Base-by-base conservation (phyloP, 192 early-diverging fungal genomes). In the Phlyctochytrium planicorne region DNA sequence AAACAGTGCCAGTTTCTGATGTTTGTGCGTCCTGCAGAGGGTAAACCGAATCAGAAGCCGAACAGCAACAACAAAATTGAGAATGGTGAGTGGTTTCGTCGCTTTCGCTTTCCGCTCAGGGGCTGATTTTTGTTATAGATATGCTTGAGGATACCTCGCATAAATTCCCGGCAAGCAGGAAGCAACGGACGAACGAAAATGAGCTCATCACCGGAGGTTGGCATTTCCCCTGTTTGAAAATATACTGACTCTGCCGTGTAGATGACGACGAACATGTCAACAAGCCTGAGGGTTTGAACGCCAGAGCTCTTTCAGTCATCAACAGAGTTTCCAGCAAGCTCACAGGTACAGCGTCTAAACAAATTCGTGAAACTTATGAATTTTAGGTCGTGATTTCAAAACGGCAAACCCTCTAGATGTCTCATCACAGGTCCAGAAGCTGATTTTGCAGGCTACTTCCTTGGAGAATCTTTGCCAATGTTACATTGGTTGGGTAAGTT, bases 301-400 rank as follows among this genome's bases (percentile, higher is more conserved):
- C 90, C 14, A 77, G 89, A 37, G 96, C 96, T 0, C 72, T 92
- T 29, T 84, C 83, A 12, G 91, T 96, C 68, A 91, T 98, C 33
- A 91, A 88, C 55, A 86, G 96, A 3, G 92, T 98, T 25, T 88
- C 84, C 47, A 94, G 94, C 84, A 98, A 98, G 79, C 81, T 98
- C 57, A 92, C 91, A 4, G 96, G 80, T 87, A 50, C n/a, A n/a
- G n/a, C n/a, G n/a, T 24, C 10, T 74, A 16, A 0, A 24, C n/a
- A 47, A 20, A 47, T 14, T 47, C 40, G 6, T 47, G 20, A 20
- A 47, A 20, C 40, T 47, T 47, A 20, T 30, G 25, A 37, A 60
- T 30, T 32, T n/a, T 37, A 87, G 85, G 96, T 37, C 87, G 89
- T 52, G 96, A 98, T 68, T 98, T 98, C 70, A 91, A 93, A 53